Evolutionary conservation across 805 yeast genomes (phyloP).

Genomic region (Saccharomycopsis fodiens): DNA sequence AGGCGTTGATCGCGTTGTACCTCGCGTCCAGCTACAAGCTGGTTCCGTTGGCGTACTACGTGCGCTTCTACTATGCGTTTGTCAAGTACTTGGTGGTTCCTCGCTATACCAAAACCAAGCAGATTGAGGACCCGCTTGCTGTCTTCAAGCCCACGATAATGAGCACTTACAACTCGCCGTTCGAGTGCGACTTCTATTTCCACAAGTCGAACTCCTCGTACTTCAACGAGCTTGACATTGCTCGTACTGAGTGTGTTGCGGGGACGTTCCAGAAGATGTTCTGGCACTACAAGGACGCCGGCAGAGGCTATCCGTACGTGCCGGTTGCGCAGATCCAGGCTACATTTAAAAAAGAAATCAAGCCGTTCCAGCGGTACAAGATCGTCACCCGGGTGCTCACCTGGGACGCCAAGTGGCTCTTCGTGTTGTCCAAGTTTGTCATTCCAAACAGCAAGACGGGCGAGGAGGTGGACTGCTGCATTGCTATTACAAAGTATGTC

Average conservation of each 20-base stretch:
- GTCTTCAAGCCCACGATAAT: slow-evolving; percentile 39
- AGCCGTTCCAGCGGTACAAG: slow-evolving; percentile 51
- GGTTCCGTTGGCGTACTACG: slow-evolving; percentile 57
- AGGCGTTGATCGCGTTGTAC: neutral
- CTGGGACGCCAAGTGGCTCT: slow-evolving; percentile 88
- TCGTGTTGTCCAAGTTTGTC: slow-evolving; percentile 56
- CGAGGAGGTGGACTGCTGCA: slow-evolving; percentile 32
- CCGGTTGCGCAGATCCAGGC: slow-evolving; percentile 74
- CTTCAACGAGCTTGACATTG: slow-evolving; percentile 71
- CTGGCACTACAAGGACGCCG: slow-evolving; percentile 32
- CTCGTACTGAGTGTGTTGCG: slow-evolving; percentile 58
- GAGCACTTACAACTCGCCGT: slow-evolving; percentile 55
- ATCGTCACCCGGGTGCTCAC: slow-evolving; percentile 57
- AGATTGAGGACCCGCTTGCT: slow-evolving; percentile 20
- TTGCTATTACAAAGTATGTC: slow-evolving; percentile 71
- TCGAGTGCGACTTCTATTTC: slow-evolving; percentile 79
- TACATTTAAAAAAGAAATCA: slow-evolving; percentile 65
- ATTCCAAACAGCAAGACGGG: slow-evolving; percentile 23
- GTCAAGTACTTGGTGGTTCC: slow-evolving; percentile 36
- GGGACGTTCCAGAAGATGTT: slow-evolving; percentile 51
- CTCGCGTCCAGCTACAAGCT: slow-evolving; percentile 46
- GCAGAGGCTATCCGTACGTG: slow-evolving; percentile 45
- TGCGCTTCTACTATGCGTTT: slow-evolving; percentile 51
- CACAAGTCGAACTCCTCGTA: slow-evolving; percentile 89
- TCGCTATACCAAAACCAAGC: slow-evolving; percentile 21